These are phyloP conservation scores for Podila epigama DNA, from an alignment of 192 early-diverging fungal species.

Conservation along the genomic window DNA sequence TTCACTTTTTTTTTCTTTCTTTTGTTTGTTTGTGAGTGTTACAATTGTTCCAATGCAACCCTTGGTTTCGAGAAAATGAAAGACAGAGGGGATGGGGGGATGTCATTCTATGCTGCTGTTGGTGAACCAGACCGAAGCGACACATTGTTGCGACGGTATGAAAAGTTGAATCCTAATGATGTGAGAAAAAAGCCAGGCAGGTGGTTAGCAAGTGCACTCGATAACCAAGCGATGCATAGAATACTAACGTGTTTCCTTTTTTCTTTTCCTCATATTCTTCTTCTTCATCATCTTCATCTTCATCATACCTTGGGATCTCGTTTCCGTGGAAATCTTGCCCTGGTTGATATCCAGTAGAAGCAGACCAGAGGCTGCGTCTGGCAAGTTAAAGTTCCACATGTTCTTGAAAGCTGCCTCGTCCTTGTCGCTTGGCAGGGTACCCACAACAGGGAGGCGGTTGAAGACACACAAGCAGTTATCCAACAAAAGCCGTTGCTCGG, in stretches of 20 bases:
- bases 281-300: not conserved
- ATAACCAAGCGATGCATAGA: too few relatives aligned
- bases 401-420: slow-evolving; percentile 67
- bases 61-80: too few relatives aligned
- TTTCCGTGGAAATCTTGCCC: slow-evolving; percentile 62
- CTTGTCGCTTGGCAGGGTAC: slow-evolving; percentile 43
- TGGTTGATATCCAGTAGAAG: slow-evolving; percentile 58
- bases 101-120: slow-evolving; percentile 10
- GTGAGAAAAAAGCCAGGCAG: not conserved
- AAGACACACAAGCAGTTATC: slow-evolving; percentile 62
- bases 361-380: slow-evolving; percentile 63
- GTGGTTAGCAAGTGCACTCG: too few relatives aligned
- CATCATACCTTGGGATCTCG: slow-evolving; percentile 57
- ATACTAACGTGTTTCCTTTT: too few relatives aligned
- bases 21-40: not conserved
- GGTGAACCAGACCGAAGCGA: slow-evolving; percentile 47
- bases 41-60: not conserved
- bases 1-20: not conserved
- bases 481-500: slow-evolving; percentile 55
- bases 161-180: slow-evolving; percentile 59
- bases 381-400: slow-evolving; percentile 71
- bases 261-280: not conserved
- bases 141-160: slow-evolving; percentile 58
- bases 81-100: too few relatives aligned
- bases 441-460: slow-evolving; percentile 55